Evolutionary conservation across 1,139 yeast species (phyloP).

Genomic region (Geotrichum australiense): DNA sequence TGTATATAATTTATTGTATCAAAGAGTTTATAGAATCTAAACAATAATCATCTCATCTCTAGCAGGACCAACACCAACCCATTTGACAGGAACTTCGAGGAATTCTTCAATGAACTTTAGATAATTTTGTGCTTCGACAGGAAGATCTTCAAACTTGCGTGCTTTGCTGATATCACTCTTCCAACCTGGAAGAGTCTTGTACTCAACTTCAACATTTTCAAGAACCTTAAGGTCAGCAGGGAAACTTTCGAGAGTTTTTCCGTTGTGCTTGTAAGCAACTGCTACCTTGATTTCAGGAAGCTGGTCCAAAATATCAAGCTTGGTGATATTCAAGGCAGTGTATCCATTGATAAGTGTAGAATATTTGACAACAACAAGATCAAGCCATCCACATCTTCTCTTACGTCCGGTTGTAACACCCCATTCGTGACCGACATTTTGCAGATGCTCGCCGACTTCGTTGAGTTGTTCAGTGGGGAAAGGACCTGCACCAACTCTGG

Average conservation of each 20-base stretch:
- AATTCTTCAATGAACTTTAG: conserved; percentile 78
- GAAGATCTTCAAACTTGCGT: conserved; percentile 66
- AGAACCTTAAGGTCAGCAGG: conserved; percentile 84
- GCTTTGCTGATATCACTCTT: conserved; percentile 70
- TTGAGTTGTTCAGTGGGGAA: conserved; percentile 97
- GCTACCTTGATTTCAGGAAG: conserved; percentile 85
- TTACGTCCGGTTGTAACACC: conserved; percentile 99
- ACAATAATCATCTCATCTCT: conserved; percentile 46
- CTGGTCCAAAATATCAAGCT: conserved; percentile 86
- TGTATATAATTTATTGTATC: too few species aligned
- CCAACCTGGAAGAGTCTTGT: conserved; percentile 94
- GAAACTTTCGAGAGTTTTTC: conserved; percentile 67
- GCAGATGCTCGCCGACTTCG: conserved; percentile 77
- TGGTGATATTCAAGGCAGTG: conserved; percentile 89
- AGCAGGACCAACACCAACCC: conserved; percentile 99
- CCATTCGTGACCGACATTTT: conserved; percentile 85
- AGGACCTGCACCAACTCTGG: conserved; percentile 99
- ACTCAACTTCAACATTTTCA: conserved; percentile 85
- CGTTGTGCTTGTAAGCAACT: conserved; percentile 70
- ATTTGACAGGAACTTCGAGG: conserved; percentile 75
- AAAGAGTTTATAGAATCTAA: too few species aligned
- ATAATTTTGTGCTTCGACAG: conserved; percentile 80
- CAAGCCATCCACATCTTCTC: conserved; percentile 99
- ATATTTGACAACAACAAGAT: conserved; percentile 87
- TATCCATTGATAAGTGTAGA: conserved; percentile 90